Conservation (phyloP, 371 early-diverging fungal genomes). For the Lichtheimia hyalospora region DNA sequence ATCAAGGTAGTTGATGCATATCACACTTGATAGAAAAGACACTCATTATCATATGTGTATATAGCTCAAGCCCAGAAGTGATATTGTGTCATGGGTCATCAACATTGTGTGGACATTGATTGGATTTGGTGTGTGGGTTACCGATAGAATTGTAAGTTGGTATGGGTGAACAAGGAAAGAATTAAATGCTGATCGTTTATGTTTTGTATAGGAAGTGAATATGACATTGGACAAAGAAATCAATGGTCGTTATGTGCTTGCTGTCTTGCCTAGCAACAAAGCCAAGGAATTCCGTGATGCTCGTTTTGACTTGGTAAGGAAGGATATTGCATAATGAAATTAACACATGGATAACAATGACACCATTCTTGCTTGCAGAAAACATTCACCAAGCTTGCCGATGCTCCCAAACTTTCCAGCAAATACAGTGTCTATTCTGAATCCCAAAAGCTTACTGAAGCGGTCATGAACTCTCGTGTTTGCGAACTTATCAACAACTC, state of each 20-base stretch:
- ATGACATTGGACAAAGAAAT: conserved; percentile 47
- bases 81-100: conserved; percentile 29
- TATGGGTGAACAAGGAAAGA: too few species aligned
- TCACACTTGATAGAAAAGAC: background rate
- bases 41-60: background rate
- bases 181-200: too few species aligned
- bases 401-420: conserved; percentile 19
- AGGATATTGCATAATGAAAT: background rate
- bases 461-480: conserved; percentile 31
- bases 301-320: conserved; percentile 69
- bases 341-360: background rate
- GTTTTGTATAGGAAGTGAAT: conserved; percentile 11
- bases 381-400: conserved; percentile 22
- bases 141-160: conserved; percentile 35
- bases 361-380: conserved; percentile 12
- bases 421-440: conserved; percentile 34
- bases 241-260: conserved; percentile 64
- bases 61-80: conserved; percentile 48
- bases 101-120: conserved; percentile 21
- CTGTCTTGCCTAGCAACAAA: conserved; percentile 54
- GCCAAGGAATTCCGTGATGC: conserved; percentile 50
- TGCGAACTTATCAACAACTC: conserved; percentile 37
- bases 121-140: conserved; percentile 23
- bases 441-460: conserved; percentile 43
- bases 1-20: conserved; percentile 39